Conservation (phyloP, 2,329 filamentous ascomycete species). For the Gaeumannomyces sp. region DNA sequence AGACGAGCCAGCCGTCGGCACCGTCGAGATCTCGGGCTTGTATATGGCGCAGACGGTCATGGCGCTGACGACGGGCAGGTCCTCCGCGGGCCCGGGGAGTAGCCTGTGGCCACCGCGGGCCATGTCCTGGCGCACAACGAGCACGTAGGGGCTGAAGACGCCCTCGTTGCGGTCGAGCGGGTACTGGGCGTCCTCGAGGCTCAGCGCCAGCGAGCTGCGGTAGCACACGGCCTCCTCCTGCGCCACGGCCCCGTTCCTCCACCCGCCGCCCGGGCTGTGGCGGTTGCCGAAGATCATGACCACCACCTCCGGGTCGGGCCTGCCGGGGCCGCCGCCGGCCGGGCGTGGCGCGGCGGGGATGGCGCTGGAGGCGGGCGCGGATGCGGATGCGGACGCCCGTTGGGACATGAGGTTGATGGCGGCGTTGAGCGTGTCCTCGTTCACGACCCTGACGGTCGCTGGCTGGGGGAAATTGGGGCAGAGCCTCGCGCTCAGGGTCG, state of each 20-base stretch:
- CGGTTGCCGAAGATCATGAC: constrained; percentile 63
- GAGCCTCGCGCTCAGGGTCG: constrained; percentile 31
- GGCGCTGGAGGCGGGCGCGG: neutral
- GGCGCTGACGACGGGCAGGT: constrained; percentile 49
- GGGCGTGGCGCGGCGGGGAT: neutral
- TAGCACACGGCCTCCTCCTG: constrained; percentile 67
- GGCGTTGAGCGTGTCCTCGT: constrained; percentile 52
- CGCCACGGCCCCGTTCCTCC: constrained; percentile 52
- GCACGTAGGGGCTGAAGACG: constrained; percentile 27
- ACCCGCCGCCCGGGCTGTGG: constrained; percentile 54
- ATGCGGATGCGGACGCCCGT: neutral
- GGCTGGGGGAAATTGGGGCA: constrained; percentile 35
- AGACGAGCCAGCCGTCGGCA: neutral
- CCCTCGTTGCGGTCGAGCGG: constrained; percentile 18
- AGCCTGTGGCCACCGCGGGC: constrained; percentile 14
- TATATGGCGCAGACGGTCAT: constrained; percentile 53
- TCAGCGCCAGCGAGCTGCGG: constrained; percentile 47
- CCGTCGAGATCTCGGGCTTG: constrained; percentile 8
- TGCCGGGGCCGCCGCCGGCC: neutral
- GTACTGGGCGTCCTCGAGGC: constrained; percentile 31
- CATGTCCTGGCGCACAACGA: constrained; percentile 23
- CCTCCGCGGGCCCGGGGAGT: constrained; percentile 5
- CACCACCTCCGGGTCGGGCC: constrained; percentile 31
- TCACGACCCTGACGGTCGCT: constrained; percentile 40
- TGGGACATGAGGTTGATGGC: constrained; percentile 35